A percentile compares a stretch with the other conserved stretches of the same genome.
phyloP scores from a whole-genome alignment of 306 rosid species.

The Castanea crenata region DNA sequence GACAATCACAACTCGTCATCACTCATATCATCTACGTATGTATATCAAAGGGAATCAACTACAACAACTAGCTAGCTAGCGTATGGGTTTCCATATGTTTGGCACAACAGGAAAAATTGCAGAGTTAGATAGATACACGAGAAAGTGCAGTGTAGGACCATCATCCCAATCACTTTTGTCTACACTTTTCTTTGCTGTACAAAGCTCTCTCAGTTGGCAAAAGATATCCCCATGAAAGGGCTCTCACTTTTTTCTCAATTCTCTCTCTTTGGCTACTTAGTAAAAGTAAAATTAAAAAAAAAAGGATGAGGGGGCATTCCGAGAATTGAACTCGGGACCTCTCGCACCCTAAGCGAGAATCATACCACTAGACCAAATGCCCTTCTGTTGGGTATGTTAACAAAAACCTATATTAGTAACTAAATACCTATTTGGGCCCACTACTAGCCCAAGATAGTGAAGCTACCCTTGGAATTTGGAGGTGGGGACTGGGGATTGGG shows the following conservation, averaged over 20 bases:
- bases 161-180: not conserved
- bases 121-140: not conserved
- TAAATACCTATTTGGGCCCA: too few relatives aligned
- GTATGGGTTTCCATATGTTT: not conserved
- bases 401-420: too few relatives aligned
- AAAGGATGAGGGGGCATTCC: constrained; percentile 24
- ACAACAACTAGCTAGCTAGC: not conserved
- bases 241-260: too few relatives aligned
- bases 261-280: too few relatives aligned
- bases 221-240: too few relatives aligned
- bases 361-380: constrained; percentile 44
- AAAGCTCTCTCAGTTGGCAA: not conserved
- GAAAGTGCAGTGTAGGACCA: constrained; percentile 29
- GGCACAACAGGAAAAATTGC: not conserved
- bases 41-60: too few relatives aligned
- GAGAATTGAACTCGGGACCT: constrained; percentile 43
- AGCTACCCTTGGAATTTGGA: too few relatives aligned
- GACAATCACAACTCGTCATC: too few relatives aligned
- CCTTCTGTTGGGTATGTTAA: not conserved
- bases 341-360: constrained; percentile 43
- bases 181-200: not conserved
- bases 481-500: too few relatives aligned
- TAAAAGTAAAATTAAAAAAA: too few relatives aligned
- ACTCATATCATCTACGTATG: too few relatives aligned
- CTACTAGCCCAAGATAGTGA: too few relatives aligned